Base-by-base conservation (phyloP, 176 grass and related monocot species). In the Musa troglodytarum region DNA sequence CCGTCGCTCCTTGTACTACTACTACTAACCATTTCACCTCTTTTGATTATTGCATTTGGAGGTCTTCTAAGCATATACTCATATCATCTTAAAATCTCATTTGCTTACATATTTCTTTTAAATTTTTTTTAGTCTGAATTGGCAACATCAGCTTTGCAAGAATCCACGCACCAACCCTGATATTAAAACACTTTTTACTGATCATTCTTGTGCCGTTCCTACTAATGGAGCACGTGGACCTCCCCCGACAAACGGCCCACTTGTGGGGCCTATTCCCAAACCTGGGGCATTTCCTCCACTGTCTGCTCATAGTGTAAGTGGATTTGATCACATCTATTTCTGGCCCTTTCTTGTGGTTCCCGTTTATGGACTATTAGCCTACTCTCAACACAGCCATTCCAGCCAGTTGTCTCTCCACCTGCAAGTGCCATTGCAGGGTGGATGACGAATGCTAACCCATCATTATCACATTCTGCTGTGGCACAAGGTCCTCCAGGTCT, bases 131-230 rank as follows among this genome's bases (percentile, higher is more conserved):
- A 98, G 94, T 74, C 84, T 99, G 64, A 99, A 99, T 76, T 99
- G 95, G 96, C 95, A 99, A 63, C 95, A 99, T 87, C 95, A 99
- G 79, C 86, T 99, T 22, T 99, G 95, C 91, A 99, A 99, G 88
- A 99, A 99, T 79, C 95, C 95, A 20, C 89, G 95, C 71, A 88
- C 90, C 29, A 99, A 99, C 68, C 95, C 95, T 54, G 95, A 99
- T 82, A 99, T 99, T 77, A 99, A 99, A 85, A 99, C 95, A 66
- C 88, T 99, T 6, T 99, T 99, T 66, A 99, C 91, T 52, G 95
- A 99, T 84, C 95, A 99, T 74, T 99, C 95, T 3, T 99, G 95
- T 81, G 88, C 91, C 34, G 80, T 85, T 86, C 88, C 91, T 83
- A 67, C 95, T 65, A 99, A 99, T 24, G 90, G 95, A 49, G 86